phyloP scores from a whole-genome alignment of 2,329 filamentous ascomycete species.

The Teratosphaeria destructans region DNA sequence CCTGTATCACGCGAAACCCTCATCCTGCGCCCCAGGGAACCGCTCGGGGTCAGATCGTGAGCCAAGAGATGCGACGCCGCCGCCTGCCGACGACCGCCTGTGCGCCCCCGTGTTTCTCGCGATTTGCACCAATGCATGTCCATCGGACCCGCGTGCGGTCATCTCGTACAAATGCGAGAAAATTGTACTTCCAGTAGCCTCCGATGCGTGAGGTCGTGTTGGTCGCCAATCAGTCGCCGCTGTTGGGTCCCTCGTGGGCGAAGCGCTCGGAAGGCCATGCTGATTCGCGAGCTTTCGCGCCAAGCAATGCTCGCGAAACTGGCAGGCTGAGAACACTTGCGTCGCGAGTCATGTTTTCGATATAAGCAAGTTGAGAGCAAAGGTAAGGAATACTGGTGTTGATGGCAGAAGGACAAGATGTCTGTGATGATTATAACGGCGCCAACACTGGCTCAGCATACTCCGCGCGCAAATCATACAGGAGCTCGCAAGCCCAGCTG shows the following conservation, averaged over 20 bases:
- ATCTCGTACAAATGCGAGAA: not conserved
- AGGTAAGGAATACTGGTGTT: not conserved
- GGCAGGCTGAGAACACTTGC: not conserved
- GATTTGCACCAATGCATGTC: not conserved
- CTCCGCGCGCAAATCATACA: constrained; percentile 1
- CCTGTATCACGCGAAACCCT: not conserved
- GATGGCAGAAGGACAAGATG: not conserved
- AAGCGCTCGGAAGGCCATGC: not conserved
- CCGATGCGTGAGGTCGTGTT: not conserved
- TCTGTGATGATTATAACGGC: not conserved
- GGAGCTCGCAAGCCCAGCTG: constrained; percentile 21
- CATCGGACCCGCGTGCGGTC: not conserved
- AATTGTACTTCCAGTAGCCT: not conserved
- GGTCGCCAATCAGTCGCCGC: not conserved
- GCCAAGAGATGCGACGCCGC: not conserved
- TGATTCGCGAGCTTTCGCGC: not conserved
- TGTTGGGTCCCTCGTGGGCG: not conserved
- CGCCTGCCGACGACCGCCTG: not conserved
- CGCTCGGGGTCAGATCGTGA: not conserved
- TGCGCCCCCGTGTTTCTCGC: not conserved
- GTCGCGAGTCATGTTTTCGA: not conserved
- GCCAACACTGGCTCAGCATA: not conserved
- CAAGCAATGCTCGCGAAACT: not conserved
- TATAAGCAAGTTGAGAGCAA: not conserved
- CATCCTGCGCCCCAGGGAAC: not conserved